A percentile compares a stretch with the other conserved stretches of the same genome.
Evolutionary conservation across 2,329 filamentous ascomycete species (phyloP).

Genomic region (Alternaria ethzedia): DNA sequence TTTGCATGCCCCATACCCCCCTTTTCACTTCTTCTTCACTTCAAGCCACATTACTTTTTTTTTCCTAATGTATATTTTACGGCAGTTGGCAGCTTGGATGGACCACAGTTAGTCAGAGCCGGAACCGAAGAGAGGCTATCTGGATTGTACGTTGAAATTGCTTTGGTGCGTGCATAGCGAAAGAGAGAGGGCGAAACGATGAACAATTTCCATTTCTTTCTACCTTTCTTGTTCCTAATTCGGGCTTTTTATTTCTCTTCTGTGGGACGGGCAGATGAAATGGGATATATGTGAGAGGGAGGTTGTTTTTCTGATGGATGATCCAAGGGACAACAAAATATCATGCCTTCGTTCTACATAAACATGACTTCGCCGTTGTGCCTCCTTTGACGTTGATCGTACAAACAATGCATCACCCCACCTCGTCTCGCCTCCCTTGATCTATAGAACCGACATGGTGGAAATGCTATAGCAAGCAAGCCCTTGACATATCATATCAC

Average conservation of each 20-base stretch:
- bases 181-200: background rate
- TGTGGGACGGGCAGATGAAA: background rate
- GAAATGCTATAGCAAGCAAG: background rate
- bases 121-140: background rate
- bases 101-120: background rate
- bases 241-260: background rate
- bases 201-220: background rate
- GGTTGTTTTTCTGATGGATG: background rate
- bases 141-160: background rate
- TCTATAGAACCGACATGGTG: background rate
- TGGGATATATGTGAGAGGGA: background rate
- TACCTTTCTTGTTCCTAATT: constrained; percentile 5
- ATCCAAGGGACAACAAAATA: background rate
- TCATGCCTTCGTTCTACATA: constrained; percentile 1
- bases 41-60: background rate
- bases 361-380: background rate
- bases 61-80: constrained; percentile 20
- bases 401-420: background rate
- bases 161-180: background rate
- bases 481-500: background rate
- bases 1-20: constrained; percentile 18
- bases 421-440: background rate
- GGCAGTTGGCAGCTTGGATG: constrained; percentile 4
- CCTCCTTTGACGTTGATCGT: background rate
- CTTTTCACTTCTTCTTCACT: background rate